phyloP scores from a whole-genome alignment of 1,139 yeast genomes.

The Lodderomyces orthopsilosis region DNA sequence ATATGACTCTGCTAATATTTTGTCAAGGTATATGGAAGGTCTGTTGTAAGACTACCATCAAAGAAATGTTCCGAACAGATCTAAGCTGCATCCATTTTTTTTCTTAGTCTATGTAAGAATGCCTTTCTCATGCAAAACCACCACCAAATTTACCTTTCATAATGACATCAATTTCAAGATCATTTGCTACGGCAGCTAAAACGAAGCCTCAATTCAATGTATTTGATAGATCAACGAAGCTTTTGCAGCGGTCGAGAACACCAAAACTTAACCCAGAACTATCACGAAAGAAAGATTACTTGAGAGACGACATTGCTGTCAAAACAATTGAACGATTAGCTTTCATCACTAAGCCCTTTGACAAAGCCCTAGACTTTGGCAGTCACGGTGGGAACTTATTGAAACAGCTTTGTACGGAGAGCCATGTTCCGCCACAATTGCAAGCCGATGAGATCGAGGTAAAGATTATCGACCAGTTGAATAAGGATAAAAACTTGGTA shows the following conservation, averaged over 20 bases:
- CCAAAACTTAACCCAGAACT: conserved; percentile 39
- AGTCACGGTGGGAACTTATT: conserved; percentile 65
- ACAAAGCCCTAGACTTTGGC: conserved; percentile 67
- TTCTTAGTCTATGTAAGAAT: too few species aligned
- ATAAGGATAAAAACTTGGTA: conserved; percentile 52
- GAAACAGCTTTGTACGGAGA: conserved; percentile 32
- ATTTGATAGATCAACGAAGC: conserved; percentile 63
- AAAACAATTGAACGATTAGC: conserved; percentile 75
- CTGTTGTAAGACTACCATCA: background rate
- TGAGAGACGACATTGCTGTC: conserved; percentile 70
- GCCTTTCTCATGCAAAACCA: too few species aligned
- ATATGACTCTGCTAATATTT: background rate
- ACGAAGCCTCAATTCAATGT: conserved; percentile 46
- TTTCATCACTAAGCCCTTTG: conserved; percentile 65
- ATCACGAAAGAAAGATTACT: conserved; percentile 66
- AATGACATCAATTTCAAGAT: conserved; percentile 11
- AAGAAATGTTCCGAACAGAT: background rate
- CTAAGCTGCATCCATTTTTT: background rate
- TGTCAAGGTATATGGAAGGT: background rate
- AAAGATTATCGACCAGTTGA: conserved; percentile 37
- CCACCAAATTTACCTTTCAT: background rate
- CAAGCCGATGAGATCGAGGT: conserved; percentile 25
- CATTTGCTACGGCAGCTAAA: conserved; percentile 24
- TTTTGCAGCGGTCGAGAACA: conserved; percentile 56
- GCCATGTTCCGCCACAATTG: conserved; percentile 24